phyloP scores from a whole-genome alignment of 2,329 filamentous ascomycete genomes.

The Fusarium longipes region DNA sequence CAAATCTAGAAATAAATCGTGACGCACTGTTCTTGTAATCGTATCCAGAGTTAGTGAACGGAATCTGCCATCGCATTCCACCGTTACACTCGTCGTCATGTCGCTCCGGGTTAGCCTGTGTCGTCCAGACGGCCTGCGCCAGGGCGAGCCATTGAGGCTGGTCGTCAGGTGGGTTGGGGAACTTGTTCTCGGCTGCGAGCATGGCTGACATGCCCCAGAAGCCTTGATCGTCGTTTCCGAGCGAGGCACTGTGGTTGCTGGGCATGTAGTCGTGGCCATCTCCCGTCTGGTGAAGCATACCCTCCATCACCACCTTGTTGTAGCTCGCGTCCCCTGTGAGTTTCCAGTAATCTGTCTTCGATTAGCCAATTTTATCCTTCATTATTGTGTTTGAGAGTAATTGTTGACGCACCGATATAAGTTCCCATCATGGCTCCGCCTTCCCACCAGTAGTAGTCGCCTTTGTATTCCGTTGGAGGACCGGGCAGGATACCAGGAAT shows the following conservation, averaged over 20 bases:
- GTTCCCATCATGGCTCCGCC: conserved; percentile 75
- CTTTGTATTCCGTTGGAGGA: conserved; percentile 58
- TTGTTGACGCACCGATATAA: conserved; percentile 59
- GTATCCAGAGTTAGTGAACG: conserved; percentile 78
- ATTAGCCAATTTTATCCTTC: neutral
- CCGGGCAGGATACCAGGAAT: conserved; percentile 68
- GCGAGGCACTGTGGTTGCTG: conserved; percentile 65
- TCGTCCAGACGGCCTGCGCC: conserved; percentile 76
- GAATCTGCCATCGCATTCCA: conserved; percentile 83
- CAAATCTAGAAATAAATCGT: neutral
- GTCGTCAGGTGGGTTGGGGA: conserved; percentile 66
- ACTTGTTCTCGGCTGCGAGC: conserved; percentile 73
- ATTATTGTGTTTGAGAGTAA: fast-evolving
- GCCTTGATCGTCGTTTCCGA: conserved; percentile 77
- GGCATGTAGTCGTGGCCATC: conserved; percentile 69
- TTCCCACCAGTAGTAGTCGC: conserved; percentile 81
- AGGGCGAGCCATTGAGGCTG: conserved; percentile 72
- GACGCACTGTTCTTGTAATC: conserved; percentile 75
- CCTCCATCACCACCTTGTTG: conserved; percentile 67
- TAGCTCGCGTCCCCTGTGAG: conserved; percentile 73
- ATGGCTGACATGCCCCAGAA: conserved; percentile 78
- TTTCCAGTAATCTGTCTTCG: conserved; percentile 69
- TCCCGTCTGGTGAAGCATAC: conserved; percentile 69
- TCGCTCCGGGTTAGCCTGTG: conserved; percentile 68
- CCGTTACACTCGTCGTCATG: conserved; percentile 73